Evolutionary conservation across 306 rosid genomes (phyloP).

Genomic region (Cercis canadensis): DNA sequence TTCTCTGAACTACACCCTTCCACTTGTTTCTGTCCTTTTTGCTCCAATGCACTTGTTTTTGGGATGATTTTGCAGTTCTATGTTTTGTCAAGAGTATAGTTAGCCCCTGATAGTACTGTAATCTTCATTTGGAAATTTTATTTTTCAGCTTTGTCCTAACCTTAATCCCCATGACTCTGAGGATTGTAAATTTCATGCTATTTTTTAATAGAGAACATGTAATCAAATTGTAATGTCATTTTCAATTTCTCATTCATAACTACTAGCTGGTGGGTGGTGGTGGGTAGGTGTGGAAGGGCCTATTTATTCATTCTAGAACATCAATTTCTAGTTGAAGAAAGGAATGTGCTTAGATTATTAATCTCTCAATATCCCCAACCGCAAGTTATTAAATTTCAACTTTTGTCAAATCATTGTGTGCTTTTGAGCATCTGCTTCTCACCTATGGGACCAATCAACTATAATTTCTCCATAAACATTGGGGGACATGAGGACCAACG

Average conservation of each 20-base stretch:
- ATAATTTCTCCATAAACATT: conserved; percentile 42
- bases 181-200: conserved; percentile 22
- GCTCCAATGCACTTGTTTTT: too few species aligned
- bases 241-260: conserved; percentile 38
- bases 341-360: conserved; percentile 24
- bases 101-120: neutral
- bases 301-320: conserved; percentile 39
- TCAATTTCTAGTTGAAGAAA: conserved; percentile 39
- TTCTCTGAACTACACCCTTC: neutral
- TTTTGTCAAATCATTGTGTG: conserved; percentile 24
- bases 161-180: conserved; percentile 3
- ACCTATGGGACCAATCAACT: conserved; percentile 38
- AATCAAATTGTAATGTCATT: neutral
- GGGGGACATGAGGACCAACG: conserved; percentile 25
- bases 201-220: conserved; percentile 12
- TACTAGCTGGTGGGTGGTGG: conserved; percentile 42
- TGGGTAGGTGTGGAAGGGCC: conserved; percentile 34
- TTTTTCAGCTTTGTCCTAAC: conserved; percentile 24
- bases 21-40: neutral
- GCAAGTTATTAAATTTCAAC: conserved; percentile 17
- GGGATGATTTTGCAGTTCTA: neutral
- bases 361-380: conserved; percentile 6
- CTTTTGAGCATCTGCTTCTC: conserved; percentile 38
- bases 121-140: conserved; percentile 31
- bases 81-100: neutral